phyloP scores from a whole-genome alignment of 345 rosid species.

The Salix koriyanagi region DNA sequence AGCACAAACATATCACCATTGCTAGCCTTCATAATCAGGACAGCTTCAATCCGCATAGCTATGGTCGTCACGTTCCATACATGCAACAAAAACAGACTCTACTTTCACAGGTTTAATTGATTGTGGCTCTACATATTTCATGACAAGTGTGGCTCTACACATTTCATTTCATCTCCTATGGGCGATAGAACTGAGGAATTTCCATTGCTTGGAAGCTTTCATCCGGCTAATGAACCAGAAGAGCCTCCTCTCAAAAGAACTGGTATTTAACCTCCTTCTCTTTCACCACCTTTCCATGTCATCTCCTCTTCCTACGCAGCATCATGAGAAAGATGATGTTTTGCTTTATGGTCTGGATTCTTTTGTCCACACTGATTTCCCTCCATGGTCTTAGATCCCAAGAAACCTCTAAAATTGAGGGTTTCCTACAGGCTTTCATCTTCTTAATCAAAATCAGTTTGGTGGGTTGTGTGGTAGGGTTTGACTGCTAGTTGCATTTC shows the following conservation, averaged over 20 bases:
- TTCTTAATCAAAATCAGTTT: too few relatives aligned
- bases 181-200: conserved; percentile 18
- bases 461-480: not conserved
- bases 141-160: too few relatives aligned
- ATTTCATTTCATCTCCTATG: not conserved
- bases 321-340: not conserved
- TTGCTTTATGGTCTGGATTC: not conserved
- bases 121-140: too few relatives aligned
- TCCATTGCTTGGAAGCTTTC: conserved; percentile 21
- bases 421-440: too few relatives aligned
- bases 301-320: not conserved
- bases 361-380: not conserved
- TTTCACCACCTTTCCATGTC: not conserved
- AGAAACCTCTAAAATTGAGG: not conserved
- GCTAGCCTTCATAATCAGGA: not conserved
- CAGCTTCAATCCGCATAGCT: not conserved
- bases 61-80: not conserved
- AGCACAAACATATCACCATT: too few relatives aligned
- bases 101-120: too few relatives aligned
- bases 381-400: not conserved
- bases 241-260: conserved; percentile 27
- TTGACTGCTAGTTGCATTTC: not conserved
- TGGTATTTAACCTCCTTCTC: conserved; percentile 15
- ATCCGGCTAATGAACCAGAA: conserved; percentile 8
- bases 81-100: too few relatives aligned